These are phyloP conservation scores for Acacia confusa DNA, from an alignment of 306 rosid species.

Conservation along the genomic window DNA sequence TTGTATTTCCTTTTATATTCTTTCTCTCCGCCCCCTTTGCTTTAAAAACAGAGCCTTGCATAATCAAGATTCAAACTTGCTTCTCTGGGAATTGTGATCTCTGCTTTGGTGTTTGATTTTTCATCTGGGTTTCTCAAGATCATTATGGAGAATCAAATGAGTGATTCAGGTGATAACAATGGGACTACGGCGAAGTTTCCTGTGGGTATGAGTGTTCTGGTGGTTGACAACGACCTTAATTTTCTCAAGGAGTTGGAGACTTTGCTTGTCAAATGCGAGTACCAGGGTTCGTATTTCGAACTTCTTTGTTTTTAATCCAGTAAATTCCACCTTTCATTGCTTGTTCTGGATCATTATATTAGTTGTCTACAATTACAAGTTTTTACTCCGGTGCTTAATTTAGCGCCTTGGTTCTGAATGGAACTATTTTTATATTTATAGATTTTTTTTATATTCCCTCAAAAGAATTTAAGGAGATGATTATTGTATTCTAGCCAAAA, in stretches of 20 bases:
- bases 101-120: conserved; percentile 22
- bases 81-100: conserved; percentile 27
- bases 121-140: conserved; percentile 39
- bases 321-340: background rate
- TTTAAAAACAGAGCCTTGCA: conserved; percentile 14
- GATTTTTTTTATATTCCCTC: too few relatives aligned
- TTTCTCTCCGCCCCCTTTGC: conserved; percentile 12
- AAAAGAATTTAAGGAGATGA: too few relatives aligned
- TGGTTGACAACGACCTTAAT: conserved; percentile 70
- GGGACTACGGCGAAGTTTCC: conserved; percentile 53
- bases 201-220: conserved; percentile 85
- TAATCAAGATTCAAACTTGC: conserved; percentile 37
- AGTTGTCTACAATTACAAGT: background rate
- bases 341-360: background rate
- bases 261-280: conserved; percentile 74
- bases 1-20: conserved; percentile 33
- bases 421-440: too few relatives aligned
- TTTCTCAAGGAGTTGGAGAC: conserved; percentile 67
- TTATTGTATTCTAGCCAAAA: too few relatives aligned
- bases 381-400: background rate
- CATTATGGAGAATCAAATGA: conserved; percentile 55
- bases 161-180: conserved; percentile 32
- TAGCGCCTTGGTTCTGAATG: background rate
- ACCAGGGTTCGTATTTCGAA: conserved; percentile 62
- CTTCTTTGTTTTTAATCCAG: conserved; percentile 1